Evolutionary conservation across 257 asterid species (phyloP), one percentile per base, ranked within the genome.

Genomic region (Solanum sparsipilum): DNA sequence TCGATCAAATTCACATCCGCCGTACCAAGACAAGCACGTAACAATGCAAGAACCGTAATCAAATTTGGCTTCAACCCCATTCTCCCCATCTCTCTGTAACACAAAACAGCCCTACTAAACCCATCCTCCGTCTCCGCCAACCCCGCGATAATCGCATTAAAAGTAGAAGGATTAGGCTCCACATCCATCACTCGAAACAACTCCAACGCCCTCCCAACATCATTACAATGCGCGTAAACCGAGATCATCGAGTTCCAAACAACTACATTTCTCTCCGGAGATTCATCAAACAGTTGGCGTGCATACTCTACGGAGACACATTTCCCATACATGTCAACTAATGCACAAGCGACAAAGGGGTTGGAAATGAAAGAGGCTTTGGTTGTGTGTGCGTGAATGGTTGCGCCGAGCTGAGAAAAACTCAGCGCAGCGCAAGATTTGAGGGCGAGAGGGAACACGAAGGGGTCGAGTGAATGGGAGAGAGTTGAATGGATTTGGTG

Each of bases 231-330:
- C 0, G 89, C 74, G 29, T 93, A 90, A 16, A 91, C 67, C 20
- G 93, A 91, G 67, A 93, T 91, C 91, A 93, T 91, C 0, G 93
- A 88, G 73, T 91, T 93, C 93, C 94, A 93, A 74, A 93, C 92
- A 0, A 93, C 94, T 0, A 84, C 91, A 31, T 93, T 93, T 86
- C 93, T 88, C 6, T 85, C 87, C 0, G 93, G 88, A 73, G 73
- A 86, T 89, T 90, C 93, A 41, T 91, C 93, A 31, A 93, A 93
- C 89, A 90, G 86, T 70, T 86, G 90, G 76, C 91, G 94, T 8
- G 94, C 94, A 0, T 78, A 27, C 16, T 35, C 41, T 68, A 91
- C 12, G 5, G 93, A 91, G 36, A 89, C 63, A 15, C 94, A 91
- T 83, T 93, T 93, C 0, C 94, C 93, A 2, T 93, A 91, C 93